Percentiles rank a stretch among this genome's conserved stretches.
Conservation (phyloP, 306 rosid species). For the Abrus precatorius region DNA sequence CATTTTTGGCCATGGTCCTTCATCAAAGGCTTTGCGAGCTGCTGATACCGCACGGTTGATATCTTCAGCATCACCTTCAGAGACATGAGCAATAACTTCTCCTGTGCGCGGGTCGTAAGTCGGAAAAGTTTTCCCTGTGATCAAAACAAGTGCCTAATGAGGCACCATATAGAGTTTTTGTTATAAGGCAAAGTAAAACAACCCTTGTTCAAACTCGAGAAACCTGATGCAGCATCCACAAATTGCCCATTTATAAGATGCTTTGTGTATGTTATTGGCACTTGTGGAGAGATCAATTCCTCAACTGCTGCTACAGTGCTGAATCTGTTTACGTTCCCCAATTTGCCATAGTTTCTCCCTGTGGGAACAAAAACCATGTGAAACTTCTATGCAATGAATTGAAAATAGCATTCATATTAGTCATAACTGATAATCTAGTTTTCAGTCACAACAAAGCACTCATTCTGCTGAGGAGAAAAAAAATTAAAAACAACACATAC, state of each 20-base stretch:
- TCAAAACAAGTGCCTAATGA: background rate
- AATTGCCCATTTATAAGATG: constrained; percentile 71
- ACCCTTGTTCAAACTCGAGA: background rate
- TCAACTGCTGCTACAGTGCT: constrained; percentile 61
- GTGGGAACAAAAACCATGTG: background rate
- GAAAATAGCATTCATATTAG: background rate
- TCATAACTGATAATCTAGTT: background rate
- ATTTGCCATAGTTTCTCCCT: constrained; percentile 2
- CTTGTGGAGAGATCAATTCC: constrained; percentile 63
- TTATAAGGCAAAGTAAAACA: background rate
- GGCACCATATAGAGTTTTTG: background rate
- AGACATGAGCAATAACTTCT: constrained; percentile 71
- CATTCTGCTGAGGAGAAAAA: background rate
- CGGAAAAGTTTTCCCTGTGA: constrained; percentile 70
- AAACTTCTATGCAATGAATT: background rate
- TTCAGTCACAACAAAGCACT: background rate
- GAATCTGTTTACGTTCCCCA: constrained; percentile 47
- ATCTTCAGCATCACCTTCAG: constrained; percentile 71
- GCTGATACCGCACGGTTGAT: constrained; percentile 69
- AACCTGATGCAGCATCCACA: constrained; percentile 78
- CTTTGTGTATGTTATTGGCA: constrained; percentile 62
- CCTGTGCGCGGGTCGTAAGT: constrained; percentile 71
- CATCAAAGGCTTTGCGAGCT: constrained; percentile 80
- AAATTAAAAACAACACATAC: too few relatives aligned
- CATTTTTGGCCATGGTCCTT: constrained; percentile 85